Conservation (phyloP, 225 moss, liverwort and hornwort genomes). For the Marchantia polymorpha region DNA sequence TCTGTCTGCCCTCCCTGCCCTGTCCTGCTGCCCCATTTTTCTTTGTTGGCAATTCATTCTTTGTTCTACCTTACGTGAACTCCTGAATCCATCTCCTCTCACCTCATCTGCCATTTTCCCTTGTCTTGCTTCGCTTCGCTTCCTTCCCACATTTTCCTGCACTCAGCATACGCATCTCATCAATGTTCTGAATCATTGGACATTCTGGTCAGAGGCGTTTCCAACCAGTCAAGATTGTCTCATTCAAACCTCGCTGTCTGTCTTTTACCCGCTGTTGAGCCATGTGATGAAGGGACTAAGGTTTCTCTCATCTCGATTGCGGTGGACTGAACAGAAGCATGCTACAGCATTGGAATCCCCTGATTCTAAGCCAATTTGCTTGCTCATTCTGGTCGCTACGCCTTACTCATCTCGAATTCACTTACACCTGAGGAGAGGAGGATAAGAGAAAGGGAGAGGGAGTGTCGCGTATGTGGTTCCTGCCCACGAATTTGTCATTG, state of each 20-base stretch:
- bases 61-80: background rate
- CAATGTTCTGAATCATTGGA: conserved; percentile 3
- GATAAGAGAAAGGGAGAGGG: background rate
- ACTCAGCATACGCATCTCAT: background rate
- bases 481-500: background rate
- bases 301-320: background rate
- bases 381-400: background rate
- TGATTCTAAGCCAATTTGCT: background rate
- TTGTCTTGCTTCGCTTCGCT: background rate
- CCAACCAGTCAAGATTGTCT: conserved; percentile 5
- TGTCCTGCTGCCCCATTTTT: background rate
- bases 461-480: background rate
- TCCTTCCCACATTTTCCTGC: background rate
- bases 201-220: conserved; percentile 1
- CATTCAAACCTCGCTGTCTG: background rate
- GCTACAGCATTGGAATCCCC: background rate
- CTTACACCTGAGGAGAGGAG: background rate
- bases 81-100: background rate
- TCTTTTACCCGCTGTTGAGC: background rate
- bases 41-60: background rate
- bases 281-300: background rate
- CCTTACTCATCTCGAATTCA: too few species aligned
- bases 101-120: too few species aligned
- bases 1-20: background rate
- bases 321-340: background rate